Percentiles rank a stretch among this genome's conserved stretches.
These are phyloP conservation scores for Endocarpon pusillum DNA, from an alignment of 495 filamentous ascomycete species.

Conservation along the genomic window DNA sequence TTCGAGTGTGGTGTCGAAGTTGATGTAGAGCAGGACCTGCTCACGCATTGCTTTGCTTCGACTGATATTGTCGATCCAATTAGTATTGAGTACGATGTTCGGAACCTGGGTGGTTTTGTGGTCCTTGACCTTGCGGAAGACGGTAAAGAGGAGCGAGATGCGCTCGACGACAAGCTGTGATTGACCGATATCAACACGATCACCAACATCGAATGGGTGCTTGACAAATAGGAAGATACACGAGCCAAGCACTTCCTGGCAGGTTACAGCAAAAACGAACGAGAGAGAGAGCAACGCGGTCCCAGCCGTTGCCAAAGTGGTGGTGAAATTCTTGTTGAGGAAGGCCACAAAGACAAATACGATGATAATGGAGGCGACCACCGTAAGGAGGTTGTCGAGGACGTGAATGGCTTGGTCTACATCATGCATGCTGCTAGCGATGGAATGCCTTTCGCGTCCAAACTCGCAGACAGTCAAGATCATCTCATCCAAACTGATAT, in stretches of 20 bases:
- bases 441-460: slow-evolving; percentile 65
- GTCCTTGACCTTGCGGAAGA: slow-evolving; percentile 69
- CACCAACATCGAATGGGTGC: slow-evolving; percentile 83
- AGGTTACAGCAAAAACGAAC: slow-evolving; percentile 82
- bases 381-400: slow-evolving; percentile 66
- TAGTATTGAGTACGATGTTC: slow-evolving; percentile 75
- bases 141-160: slow-evolving; percentile 85
- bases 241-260: slow-evolving; percentile 84
- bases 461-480: slow-evolving; percentile 70
- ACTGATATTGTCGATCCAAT: slow-evolving; percentile 87
- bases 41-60: slow-evolving; percentile 87
- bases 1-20: slow-evolving; percentile 71
- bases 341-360: slow-evolving; percentile 84
- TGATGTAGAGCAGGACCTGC: slow-evolving; percentile 56
- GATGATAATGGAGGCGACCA: slow-evolving; percentile 60
- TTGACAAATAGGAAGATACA: slow-evolving; percentile 99
- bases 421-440: slow-evolving; percentile 86
- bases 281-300: slow-evolving; percentile 87
- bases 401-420: slow-evolving; percentile 88
- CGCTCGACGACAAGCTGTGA: slow-evolving; percentile 62
- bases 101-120: slow-evolving; percentile 79
- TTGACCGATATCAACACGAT: slow-evolving; percentile 65
- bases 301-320: slow-evolving; percentile 82
- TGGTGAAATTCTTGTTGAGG: slow-evolving; percentile 66
- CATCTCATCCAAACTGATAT: slow-evolving; percentile 92